A percentile compares a stretch with the other conserved stretches of the same genome.
These are phyloP conservation scores for Talaromyces sp. DNA, from an alignment of 2,329 filamentous ascomycete genomes.

Conservation along the genomic window DNA sequence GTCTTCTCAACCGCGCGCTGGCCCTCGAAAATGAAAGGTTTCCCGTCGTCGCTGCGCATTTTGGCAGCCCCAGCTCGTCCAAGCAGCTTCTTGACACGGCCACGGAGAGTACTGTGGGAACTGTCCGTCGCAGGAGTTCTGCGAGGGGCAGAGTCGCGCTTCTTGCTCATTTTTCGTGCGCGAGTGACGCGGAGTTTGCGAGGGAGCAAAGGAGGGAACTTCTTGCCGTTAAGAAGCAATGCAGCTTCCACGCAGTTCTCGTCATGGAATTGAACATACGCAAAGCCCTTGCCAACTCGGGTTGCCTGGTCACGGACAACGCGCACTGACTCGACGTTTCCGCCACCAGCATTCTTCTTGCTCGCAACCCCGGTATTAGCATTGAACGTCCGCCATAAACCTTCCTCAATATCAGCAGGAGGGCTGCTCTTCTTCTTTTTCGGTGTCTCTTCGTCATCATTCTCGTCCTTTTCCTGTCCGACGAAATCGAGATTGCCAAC, in stretches of 20 bases:
- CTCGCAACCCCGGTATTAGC: slow-evolving; percentile 25
- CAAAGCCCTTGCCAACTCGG: slow-evolving; percentile 91
- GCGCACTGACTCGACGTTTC: slow-evolving; percentile 87
- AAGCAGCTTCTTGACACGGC: slow-evolving; percentile 37
- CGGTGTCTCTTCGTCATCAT: slow-evolving; percentile 58
- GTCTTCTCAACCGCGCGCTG: slow-evolving; percentile 36
- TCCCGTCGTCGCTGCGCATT: slow-evolving; percentile 30
- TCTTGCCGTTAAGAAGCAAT: slow-evolving; percentile 81
- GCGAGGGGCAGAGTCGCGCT: slow-evolving; percentile 22
- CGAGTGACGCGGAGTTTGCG: slow-evolving; percentile 79
- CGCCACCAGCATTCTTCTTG: slow-evolving; percentile 47
- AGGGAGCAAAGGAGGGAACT: slow-evolving; percentile 90
- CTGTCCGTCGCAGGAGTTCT: slow-evolving; percentile 23
- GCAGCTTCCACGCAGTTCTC: slow-evolving; percentile 87
- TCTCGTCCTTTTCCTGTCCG: slow-evolving; percentile 74
- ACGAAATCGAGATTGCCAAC: slow-evolving; percentile 96
- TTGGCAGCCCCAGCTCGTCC: slow-evolving; percentile 39
- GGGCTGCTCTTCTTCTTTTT: slow-evolving; percentile 63
- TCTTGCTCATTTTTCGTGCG: slow-evolving; percentile 67
- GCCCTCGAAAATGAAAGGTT: slow-evolving; percentile 45
- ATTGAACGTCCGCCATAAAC: slow-evolving; percentile 50
- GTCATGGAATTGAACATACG: slow-evolving; percentile 95
- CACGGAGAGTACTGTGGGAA: slow-evolving; percentile 35
- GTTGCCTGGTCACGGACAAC: slow-evolving; percentile 87
- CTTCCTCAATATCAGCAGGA: slow-evolving; percentile 87